Conservation (phyloP, 495 filamentous ascomycete species). For the Cladorrhinum samala region DNA sequence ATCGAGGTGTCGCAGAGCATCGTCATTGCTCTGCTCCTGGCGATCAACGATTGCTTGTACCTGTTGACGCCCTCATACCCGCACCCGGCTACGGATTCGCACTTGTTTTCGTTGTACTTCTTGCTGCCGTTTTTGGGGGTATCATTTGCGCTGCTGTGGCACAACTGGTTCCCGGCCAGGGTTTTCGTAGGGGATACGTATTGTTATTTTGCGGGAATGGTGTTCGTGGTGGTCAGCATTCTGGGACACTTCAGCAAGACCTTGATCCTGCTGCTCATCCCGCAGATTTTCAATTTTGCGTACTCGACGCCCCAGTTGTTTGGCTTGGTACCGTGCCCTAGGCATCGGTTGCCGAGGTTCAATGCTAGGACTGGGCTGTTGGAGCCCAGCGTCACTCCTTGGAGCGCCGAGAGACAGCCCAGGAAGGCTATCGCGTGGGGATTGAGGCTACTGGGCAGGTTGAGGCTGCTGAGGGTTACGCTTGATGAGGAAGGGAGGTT, state of each 20-base stretch:
- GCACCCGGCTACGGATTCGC: constrained; percentile 91
- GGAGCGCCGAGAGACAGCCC: constrained; percentile 61
- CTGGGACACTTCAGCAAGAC: constrained; percentile 98
- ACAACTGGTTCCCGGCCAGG: constrained; percentile 94
- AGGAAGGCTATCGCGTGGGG: constrained; percentile 49
- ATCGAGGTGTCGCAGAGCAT: constrained; percentile 94
- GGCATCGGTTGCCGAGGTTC: constrained; percentile 85
- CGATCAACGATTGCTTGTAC: constrained; percentile 76
- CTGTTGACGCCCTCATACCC: constrained; percentile 66
- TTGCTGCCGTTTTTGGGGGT: constrained; percentile 91
- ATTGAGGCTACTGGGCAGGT: constrained; percentile 56
- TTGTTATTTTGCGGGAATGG: constrained; percentile 99
- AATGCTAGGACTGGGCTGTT: constrained; percentile 75
- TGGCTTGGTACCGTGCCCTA: constrained; percentile 80
- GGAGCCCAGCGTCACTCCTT: constrained; percentile 77
- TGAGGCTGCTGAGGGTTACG: constrained; percentile 60
- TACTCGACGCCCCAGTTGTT: constrained; percentile 92
- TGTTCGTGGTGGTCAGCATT: constrained; percentile 94
- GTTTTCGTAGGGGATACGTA: constrained; percentile 99
- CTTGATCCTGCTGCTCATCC: constrained; percentile 79
- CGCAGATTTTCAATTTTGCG: constrained; percentile 93
- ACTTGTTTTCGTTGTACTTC: constrained; percentile 92
- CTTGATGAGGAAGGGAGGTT: constrained; percentile 62
- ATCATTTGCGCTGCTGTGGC: constrained; percentile 73
- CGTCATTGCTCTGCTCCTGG: constrained; percentile 77